Percentiles rank a stretch among this genome's conserved stretches.
phyloP scores from a whole-genome alignment of 1,284 basidiomycete species.

The Ganoderma meredithae region DNA sequence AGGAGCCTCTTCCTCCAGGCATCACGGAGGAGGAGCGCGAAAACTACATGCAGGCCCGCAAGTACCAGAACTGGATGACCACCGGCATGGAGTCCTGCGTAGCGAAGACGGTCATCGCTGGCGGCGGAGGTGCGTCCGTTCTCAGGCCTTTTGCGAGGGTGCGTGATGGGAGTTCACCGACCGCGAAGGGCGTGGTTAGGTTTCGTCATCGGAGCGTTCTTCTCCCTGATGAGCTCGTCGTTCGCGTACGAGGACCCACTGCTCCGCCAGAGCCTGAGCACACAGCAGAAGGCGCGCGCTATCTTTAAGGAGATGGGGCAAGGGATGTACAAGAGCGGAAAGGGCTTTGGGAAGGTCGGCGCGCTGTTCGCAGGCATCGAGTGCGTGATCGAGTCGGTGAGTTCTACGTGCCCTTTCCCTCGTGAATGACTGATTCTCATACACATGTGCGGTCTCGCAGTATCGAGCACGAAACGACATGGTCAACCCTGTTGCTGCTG shows the following conservation, averaged over 20 bases:
- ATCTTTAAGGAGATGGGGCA: conserved; percentile 96
- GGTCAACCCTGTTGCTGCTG: conserved; percentile 79
- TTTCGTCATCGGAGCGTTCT: conserved; percentile 93
- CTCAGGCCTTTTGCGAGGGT: background rate
- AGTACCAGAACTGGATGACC: conserved; percentile 76
- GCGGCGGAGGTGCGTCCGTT: conserved; percentile 71
- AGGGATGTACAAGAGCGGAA: conserved; percentile 91
- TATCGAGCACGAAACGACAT: conserved; percentile 97
- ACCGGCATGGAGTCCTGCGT: conserved; percentile 86
- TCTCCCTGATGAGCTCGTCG: conserved; percentile 94
- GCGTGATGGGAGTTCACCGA: conserved; percentile 10
- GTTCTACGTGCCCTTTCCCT: conserved; percentile 45
- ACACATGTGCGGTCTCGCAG: conserved; percentile 49
- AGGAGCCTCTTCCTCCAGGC: conserved; percentile 85
- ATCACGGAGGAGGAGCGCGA: conserved; percentile 82
- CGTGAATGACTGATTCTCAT: conserved; percentile 9
- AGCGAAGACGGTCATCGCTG: conserved; percentile 82
- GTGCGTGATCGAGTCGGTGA: conserved; percentile 94
- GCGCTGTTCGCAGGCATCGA: conserved; percentile 94
- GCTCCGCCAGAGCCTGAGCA: conserved; percentile 70
- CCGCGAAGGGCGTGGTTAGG: conserved; percentile 55
- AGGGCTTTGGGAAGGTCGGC: conserved; percentile 95
- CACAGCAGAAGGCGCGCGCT: conserved; percentile 81
- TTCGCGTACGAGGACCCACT: conserved; percentile 97
- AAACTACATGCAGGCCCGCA: conserved; percentile 71